Evolutionary conservation across 2,329 filamentous ascomycete genomes (phyloP), one percentile per base, ranked within the genome.

Genomic region (Diaporthe caulivora): DNA sequence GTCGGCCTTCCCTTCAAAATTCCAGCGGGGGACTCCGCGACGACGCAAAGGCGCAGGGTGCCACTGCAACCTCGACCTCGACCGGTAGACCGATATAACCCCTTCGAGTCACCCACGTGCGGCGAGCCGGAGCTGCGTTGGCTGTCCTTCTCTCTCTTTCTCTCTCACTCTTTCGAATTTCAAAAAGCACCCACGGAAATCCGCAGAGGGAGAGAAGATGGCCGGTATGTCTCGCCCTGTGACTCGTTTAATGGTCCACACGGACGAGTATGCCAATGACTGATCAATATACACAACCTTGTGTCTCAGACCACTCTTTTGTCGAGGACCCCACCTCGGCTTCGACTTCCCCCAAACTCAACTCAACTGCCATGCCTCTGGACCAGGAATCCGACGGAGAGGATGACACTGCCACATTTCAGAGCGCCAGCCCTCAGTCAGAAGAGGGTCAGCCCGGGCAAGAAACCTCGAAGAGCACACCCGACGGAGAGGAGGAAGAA

Each of bases 351-450:
- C 81, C 82, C 67, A 80, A 77, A 65, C 73, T 80, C 57, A 71
- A 78, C 44, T 77, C 79, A 57, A 78, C 78, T n/a, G 78, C 79
- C 71, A 79, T 80, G 76, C 76, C 79, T 11, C 76, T 80, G 58
- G 77, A 80, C 51, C 79, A 78, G 44, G 83, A 84, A 58, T 83
- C 81, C 42, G 84, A 86, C 70, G 82, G 81, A 51, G 83, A 82
- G 55, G 82, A 82, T 58, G 76, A 76, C n/a, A 76, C 76, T 71
- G 79, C 79, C 62, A 78, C 74, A 6, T 77, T 79, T 64, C 80
- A 78, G 31, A 79, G 79, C 77, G 80, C 82, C 75, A 65, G 71
- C 65, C 80, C 80, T 40, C 83, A 81, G 57, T 80, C 81, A 21
- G 82, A 82, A 17, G 76, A 76, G 34, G 78, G 62, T 5, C 70